Base-by-base conservation (phyloP, 371 early-diverging fungal species). In the Mortierella sp. region DNA sequence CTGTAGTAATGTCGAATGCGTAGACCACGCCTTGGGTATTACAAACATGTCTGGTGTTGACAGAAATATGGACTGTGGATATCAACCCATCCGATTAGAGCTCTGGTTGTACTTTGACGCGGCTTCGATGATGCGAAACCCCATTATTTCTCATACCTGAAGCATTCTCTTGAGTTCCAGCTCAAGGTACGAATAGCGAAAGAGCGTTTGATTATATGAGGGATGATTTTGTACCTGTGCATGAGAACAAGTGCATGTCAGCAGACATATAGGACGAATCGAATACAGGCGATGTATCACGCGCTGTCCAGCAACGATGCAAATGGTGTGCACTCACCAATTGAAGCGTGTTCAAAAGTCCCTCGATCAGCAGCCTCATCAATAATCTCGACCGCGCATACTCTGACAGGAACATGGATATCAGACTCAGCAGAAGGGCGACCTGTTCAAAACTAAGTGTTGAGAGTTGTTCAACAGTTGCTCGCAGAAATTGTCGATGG, bases 21-120 rank as follows among this genome's bases (percentile, higher is more conserved):
- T 64, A 5, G 67, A 56, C 81, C 81, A 81, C n/a, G 64, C 67
- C 31, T 84, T 85, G 19, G 90, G 90, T 55, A 85, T 79, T 11
- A 89, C 87, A 83, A 89, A 89, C 81, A 87, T 84, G 32, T 89
- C 90, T 5, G 90, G 90, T 6, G 84, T 83, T 0, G 90, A 87
- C 1, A 88, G 64, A 52, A 89, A 88, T 27, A 88, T 61, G 3
- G 86, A 81, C 87, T 89, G 51, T 9, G 8, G n/a, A 19, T 4
- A 9, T 53, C 34, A 3, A 23, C 23, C 15, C 31, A 44, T n/a
- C n/a, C n/a, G n/a, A n/a, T n/a, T n/a, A n/a, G n/a, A n/a, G n/a
- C n/a, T n/a, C n/a, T n/a, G n/a, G n/a, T n/a, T n/a, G n/a, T n/a
- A n/a, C n/a, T n/a, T n/a, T n/a, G n/a, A n/a, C n/a, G n/a, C n/a